A percentile compares a stretch with the other conserved stretches of the same genome.
phyloP scores from a whole-genome alignment of 495 filamentous ascomycete species.

The Neurospora sp. region DNA sequence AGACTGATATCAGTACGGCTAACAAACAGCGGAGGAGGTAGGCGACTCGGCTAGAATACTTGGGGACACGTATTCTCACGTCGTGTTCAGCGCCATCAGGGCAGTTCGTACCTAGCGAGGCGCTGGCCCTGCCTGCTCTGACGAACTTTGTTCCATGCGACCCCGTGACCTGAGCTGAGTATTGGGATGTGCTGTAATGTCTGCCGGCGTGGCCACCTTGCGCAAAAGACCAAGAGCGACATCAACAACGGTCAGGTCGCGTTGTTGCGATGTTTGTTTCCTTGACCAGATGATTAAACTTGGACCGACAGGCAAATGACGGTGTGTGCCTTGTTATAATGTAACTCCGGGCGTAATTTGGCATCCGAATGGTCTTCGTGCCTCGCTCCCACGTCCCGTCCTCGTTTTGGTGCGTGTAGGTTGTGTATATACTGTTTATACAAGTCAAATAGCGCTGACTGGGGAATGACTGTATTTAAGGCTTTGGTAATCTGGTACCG shows the following conservation, averaged over 20 bases:
- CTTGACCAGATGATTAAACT: background rate
- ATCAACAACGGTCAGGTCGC: background rate
- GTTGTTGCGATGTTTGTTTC: background rate
- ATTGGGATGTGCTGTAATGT: background rate
- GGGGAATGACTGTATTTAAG: background rate
- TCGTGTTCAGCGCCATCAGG: background rate
- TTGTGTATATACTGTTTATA: background rate
- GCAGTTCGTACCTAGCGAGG: background rate
- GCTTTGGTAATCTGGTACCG: background rate
- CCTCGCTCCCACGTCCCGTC: too few relatives aligned
- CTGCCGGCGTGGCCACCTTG: background rate
- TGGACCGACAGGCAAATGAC: background rate
- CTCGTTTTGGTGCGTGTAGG: too few relatives aligned
- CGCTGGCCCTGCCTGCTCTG: background rate
- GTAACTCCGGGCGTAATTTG: background rate
- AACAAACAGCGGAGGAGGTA: background rate
- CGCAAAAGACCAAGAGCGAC: background rate
- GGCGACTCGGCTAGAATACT: background rate
- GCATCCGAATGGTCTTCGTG: too few relatives aligned
- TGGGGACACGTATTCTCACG: background rate
- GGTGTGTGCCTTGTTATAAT: background rate
- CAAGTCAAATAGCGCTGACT: background rate
- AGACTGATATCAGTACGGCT: background rate
- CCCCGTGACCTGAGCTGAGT: background rate
- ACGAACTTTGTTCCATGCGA: background rate